These are phyloP conservation scores for Russula sp. DNA, from an alignment of 768 basidiomycete species.

Conservation along the genomic window DNA sequence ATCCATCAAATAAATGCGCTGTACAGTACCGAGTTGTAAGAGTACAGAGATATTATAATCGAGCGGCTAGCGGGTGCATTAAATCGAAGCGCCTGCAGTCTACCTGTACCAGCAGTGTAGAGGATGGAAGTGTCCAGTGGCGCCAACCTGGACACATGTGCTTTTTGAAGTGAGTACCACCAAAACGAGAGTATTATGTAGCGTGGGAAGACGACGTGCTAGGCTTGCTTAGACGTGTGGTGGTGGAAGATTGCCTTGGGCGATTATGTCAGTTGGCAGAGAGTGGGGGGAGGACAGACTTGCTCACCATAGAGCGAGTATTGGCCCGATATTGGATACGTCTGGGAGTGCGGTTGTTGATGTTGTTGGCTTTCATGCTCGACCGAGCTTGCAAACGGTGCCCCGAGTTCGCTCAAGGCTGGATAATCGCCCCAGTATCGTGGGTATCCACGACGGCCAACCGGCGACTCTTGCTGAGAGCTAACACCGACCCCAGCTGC, in stretches of 20 bases:
- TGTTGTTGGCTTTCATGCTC: slow-evolving; percentile 10
- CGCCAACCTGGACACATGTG: background rate
- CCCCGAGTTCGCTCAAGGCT: slow-evolving; percentile 28
- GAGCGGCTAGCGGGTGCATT: background rate
- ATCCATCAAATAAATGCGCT: background rate
- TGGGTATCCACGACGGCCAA: slow-evolving; percentile 25
- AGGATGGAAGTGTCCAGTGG: background rate
- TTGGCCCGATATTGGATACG: slow-evolving; percentile 17
- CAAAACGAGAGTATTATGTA: background rate
- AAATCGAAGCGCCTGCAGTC: background rate
- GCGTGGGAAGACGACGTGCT: background rate
- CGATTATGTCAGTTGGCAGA: background rate
- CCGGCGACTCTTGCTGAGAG: slow-evolving; percentile 3
- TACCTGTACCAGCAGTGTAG: slow-evolving; percentile 5
- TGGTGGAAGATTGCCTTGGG: slow-evolving; percentile 2
- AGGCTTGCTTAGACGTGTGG: background rate
- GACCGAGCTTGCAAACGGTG: slow-evolving; percentile 25
- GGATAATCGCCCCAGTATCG: slow-evolving; percentile 34
- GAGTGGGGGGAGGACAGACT: too few relatives aligned
- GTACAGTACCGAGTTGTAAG: background rate
- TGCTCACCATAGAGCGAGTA: slow-evolving; percentile 19
- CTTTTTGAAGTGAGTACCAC: slow-evolving; percentile 2
- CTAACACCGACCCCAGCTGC: background rate
- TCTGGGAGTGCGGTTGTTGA: slow-evolving; percentile 9
- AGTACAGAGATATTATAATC: slow-evolving; percentile 6